Evolutionary conservation across 441 rosid species (phyloP), one percentile per base, ranked within the genome.

Genomic region (Pelargonium citronellum): DNA sequence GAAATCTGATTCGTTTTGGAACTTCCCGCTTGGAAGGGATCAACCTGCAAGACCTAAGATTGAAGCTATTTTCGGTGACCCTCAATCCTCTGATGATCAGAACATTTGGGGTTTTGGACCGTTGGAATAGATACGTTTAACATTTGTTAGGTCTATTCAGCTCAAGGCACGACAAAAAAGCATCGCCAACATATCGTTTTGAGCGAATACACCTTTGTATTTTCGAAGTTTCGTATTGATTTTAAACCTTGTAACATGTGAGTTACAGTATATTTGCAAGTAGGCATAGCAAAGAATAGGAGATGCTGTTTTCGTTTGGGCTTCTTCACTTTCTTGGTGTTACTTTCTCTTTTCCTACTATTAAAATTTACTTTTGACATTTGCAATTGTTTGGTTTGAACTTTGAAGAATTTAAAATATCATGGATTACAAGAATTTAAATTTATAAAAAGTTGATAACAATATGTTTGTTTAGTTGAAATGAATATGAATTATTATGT

Each of bases 1-100:
- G 86, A 91, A 90, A 24, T 91, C 97, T 0, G 97, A 87, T 83
- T 86, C 92, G 30, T 95, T 95, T 78, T 90, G 99, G 96, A 82
- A 75, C 44, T 85, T 92, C 53, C 99, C 96, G 8, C 69, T 57
- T 12, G 87, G 80, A 34, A 89, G 74, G 78, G 79, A 76, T 72
- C 95, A 87, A 67, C 84, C 79, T 1, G 72, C 74, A 60, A 80
- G 84, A 74, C 87, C 89, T 11, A 84, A 85, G 84, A 73, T 91
- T n/a, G 86, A 81, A 64, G 19, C 85, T 2, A 66, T 91, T 73
- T 71, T 88, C 41, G 82, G 83, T 74, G 96, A 79, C 72, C 85
- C 75, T 0, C 86, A 87, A 64, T 82, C 85, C 5, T 77, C 90
- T 0, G 97, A 95, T 17, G 96, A 95, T 76, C 86, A 75, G 73